Evolutionary conservation across 768 basidiomycete species (phyloP), one percentile per base, ranked within the genome.

Genomic region (Lanmaoa pseudosensibilis): DNA sequence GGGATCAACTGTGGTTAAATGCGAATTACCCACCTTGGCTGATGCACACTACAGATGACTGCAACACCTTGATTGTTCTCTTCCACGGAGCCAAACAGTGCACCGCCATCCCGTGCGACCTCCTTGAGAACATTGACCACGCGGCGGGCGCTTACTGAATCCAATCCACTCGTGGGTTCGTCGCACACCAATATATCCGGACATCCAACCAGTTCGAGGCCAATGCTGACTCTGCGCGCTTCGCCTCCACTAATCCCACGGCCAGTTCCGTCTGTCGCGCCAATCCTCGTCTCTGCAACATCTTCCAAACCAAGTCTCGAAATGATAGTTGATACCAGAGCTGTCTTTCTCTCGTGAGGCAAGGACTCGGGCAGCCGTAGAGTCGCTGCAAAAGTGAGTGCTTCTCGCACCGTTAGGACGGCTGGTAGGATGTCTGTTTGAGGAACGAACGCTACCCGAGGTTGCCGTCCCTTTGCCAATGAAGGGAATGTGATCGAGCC

Each of bases 231-330:
- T 48, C 94, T 77, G 45, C 94, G 81, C 79, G 91, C 90, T 71
- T 97, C 94, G 11, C 94, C 94, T 12, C 94, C 94, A 64, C 88
- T 91, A 50, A 97, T 93, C 0, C 92, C 94, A 46, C 93, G 78
- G 19, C 83, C 78, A 59, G 88, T 86, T 6, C 84, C 82, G 11
- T 86, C 85, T 5, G 81, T 80, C 16, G 83, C 70, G 4, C 72
- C 84, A 38, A 97, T 94, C 53, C 88, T 77, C 3, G 82, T 79
- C 66, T 96, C 75, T 16, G 83, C 84, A 15, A 96, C 76, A 38
- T 80, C 77, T 9, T 79, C 74, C 25, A 98, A 82, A 2, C 93
- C 92, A 3, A 98, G 82, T 66, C 88, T 92, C 13, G 82, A 78
- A 65, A 98, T 79, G 25, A 96, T 76, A 18, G 80, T 73, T 18